Evolutionary conservation across 2,329 filamentous ascomycete genomes (phyloP), one percentile per base, ranked within the genome.

Genomic region (Zymoseptoria brevis): DNA sequence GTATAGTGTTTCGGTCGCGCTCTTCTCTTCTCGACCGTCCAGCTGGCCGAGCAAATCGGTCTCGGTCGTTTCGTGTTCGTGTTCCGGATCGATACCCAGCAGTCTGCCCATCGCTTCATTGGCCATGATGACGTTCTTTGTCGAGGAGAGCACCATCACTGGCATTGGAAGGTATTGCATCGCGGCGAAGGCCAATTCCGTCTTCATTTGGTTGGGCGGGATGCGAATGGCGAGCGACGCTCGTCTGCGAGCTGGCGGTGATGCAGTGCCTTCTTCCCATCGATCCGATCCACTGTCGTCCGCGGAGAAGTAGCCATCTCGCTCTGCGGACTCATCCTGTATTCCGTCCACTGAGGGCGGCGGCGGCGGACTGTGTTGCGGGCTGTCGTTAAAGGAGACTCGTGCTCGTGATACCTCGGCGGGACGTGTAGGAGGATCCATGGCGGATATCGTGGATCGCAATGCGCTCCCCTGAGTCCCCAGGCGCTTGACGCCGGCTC

Each of bases 91-190:
- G 54, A 88, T 77, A 3, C 84, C 86, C 21, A 92, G 74, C 67
- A 92, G 74, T 57, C 83, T 80, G 1, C 84, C 87, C 82, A 90
- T 87, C 19, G 88, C 85, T 65, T 90, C 86, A 66, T 92, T 92
- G 30, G 87, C 88, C 49, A 91, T 73, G 1, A 88, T 80, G 2
- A 91, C 81, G 0, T 85, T 88, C 73, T 90, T 91, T 29, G 82
- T 68, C 41, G 80, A 83, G 55, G 86, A 86, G 41, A 92, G 75
- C 1, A 92, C 83, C 41, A 91, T 72, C 4, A 89, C 72, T 0
- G 88, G 88, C 53, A 89, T 83, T 0, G 88, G 89, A 4, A 92
- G 77, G 68, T 88, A 90, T 68, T 89, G 87, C 73, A 92, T 76
- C 4, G 87, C 84, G 0, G 85, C 82, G 60, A 89, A 84, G 21